Conservation (phyloP, 2,329 filamentous ascomycete species). For the Zasmidium angulare region DNA sequence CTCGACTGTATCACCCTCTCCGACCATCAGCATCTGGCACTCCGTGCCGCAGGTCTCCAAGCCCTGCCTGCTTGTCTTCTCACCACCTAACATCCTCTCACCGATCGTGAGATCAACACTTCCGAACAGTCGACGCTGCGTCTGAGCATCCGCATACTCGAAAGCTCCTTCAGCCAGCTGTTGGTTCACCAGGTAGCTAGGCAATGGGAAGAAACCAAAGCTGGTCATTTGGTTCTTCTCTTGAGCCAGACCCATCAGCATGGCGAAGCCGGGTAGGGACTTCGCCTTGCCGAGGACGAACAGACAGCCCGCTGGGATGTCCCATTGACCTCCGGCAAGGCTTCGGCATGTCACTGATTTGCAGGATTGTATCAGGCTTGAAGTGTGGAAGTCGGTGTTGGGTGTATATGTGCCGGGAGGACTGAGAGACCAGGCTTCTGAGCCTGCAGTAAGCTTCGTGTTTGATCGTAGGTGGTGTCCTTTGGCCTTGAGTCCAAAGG, state of each 20-base stretch:
- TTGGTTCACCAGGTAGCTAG: too few relatives aligned
- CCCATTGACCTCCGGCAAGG: not conserved
- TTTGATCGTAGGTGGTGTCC: not conserved
- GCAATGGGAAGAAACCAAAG: too few relatives aligned
- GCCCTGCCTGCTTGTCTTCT: too few relatives aligned
- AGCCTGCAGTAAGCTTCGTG: not conserved
- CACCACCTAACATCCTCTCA: too few relatives aligned
- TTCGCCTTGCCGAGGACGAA: not conserved
- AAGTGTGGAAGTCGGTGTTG: not conserved
- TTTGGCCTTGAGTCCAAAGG: not conserved
- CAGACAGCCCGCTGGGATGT: not conserved
- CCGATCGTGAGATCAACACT: too few relatives aligned
- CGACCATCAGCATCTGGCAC: too few relatives aligned
- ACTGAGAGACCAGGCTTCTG: not conserved
- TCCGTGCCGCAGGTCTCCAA: too few relatives aligned
- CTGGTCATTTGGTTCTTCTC: not conserved
- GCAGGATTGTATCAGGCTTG: not conserved
- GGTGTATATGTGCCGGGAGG: not conserved
- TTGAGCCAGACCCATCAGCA: not conserved
- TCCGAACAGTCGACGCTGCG: too few relatives aligned
- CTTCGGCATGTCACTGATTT: not conserved
- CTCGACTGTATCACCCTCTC: too few relatives aligned
- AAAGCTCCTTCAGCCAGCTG: too few relatives aligned
- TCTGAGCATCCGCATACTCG: too few relatives aligned
- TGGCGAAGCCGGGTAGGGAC: not conserved